A percentile compares a stretch with the other conserved stretches of the same genome.
These are phyloP conservation scores for Solanum habrochaites DNA, from an alignment of 257 asterid genomes.

Conservation along the genomic window DNA sequence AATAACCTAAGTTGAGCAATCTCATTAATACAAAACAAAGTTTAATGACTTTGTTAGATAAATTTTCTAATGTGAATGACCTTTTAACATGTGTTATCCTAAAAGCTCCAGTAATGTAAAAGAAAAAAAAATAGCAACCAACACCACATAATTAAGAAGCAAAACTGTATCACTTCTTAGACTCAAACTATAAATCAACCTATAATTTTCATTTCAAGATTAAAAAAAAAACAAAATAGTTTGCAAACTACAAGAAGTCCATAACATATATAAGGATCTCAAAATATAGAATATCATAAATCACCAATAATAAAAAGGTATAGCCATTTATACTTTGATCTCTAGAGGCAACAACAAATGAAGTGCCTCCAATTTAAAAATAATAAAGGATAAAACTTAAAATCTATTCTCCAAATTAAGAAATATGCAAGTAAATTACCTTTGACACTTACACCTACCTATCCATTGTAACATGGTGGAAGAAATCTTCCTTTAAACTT, in stretches of 20 bases:
- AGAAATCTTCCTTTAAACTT: background rate
- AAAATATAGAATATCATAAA: background rate
- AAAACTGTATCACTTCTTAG: background rate
- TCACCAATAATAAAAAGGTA: background rate
- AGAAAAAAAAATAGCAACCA: background rate
- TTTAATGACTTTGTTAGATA: no score
- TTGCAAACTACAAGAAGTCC: background rate
- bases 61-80: no score
- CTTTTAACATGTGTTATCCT: no score
- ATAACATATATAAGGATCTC: background rate
- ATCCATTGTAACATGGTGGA: conserved; percentile 79
- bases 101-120: background rate
- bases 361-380: background rate
- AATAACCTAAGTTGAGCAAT: no score
- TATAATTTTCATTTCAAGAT: background rate
- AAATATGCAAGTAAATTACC: background rate
- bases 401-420: background rate
- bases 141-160: background rate
- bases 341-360: background rate
- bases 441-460: conserved; percentile 75
- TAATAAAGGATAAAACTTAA: background rate
- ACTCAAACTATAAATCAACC: background rate
- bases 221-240: background rate
- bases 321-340: background rate
- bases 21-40: no score